Base-by-base conservation (phyloP, 2,329 filamentous ascomycete genomes). In the Geosmithia putterillii region DNA sequence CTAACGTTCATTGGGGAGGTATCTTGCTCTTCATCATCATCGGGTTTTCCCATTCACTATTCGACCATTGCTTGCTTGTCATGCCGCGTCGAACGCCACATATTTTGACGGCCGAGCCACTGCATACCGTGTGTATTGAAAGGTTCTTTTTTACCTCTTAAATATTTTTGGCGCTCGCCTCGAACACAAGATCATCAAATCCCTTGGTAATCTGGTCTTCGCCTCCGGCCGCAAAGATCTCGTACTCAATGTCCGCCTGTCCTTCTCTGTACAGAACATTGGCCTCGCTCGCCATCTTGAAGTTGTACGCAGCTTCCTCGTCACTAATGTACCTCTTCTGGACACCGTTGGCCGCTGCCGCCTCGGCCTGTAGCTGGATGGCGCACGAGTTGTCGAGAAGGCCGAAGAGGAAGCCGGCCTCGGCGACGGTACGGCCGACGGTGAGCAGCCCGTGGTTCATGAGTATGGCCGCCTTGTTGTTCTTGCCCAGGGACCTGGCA, bases 391-490 rank as follows among this genome's bases (percentile, higher is more conserved):
- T 69, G 57, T 86, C 82, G 61, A 85, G 69, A 4, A 79, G 63
- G 0, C 74, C 77, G 56, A 82, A 85, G 44, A 84, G 58, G 56
- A 78, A 86, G 0, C 79, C 80, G 0, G 83, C 82, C 58, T 86
- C 83, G 50, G 86, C 83, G 2, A 87, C 81, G 0, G 81, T 86
- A 3, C 57, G 52, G 0, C 83, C 83, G 0, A 83, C 80, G 0
- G 81, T 86, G 42, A 86, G 52, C 10, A 87, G 59, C 0, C 83
- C 83, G 51, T 86, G 83, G 54, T 86, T 87, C 45, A 78, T 66
- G 40, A 86, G 60, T 23, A 86, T 81, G 50, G 76, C 67, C 1
- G 70, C 79, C 55, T 72, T 82, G 41, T 23, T 23, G 46, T 71
- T 73, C 1, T 49, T 46, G 0, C 82, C 82, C 6, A 87, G 61